phyloP scores from a whole-genome alignment of 2,329 filamentous ascomycete species.

The Teratosphaeria viscida region DNA sequence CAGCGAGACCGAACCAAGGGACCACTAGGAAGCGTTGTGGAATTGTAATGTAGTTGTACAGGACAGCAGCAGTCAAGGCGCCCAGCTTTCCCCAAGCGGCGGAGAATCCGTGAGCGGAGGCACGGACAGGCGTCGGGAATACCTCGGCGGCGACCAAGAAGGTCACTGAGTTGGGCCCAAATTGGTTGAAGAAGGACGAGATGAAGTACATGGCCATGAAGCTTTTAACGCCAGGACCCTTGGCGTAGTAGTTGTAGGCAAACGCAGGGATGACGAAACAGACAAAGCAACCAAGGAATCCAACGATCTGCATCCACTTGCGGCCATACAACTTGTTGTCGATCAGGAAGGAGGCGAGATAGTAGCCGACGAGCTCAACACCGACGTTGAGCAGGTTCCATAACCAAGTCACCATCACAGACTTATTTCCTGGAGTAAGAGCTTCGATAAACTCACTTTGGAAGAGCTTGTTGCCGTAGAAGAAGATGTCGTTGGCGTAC shows the following conservation, averaged over 20 bases:
- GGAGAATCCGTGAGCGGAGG: conserved; percentile 89
- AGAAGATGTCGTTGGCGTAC: conserved; percentile 95
- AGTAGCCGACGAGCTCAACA: conserved; percentile 80
- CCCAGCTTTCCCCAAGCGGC: conserved; percentile 83
- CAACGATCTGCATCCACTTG: conserved; percentile 91
- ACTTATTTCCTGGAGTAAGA: conserved; percentile 50
- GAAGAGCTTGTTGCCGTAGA: conserved; percentile 98
- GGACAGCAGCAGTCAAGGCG: conserved; percentile 72
- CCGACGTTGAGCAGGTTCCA: conserved; percentile 90
- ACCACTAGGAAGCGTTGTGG: conserved; percentile 83
- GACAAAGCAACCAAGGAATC: conserved; percentile 87
- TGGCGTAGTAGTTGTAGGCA: conserved; percentile 74
- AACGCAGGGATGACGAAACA: conserved; percentile 89
- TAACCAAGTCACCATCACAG: conserved; percentile 77
- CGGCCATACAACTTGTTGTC: conserved; percentile 95
- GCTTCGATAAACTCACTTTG: conserved; percentile 81
- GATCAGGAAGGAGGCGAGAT: conserved; percentile 76
- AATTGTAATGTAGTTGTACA: conserved; percentile 90
- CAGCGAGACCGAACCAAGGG: conserved; percentile 86
- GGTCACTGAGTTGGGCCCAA: conserved; percentile 90
- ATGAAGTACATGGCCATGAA: conserved; percentile 99
- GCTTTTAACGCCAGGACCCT: conserved; percentile 58
- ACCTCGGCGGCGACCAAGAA: conserved; percentile 95
- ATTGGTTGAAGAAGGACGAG: conserved; percentile 98
- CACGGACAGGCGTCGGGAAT: conserved; percentile 88